A percentile compares a stretch with the other conserved stretches of the same genome.
Evolutionary conservation across 352 stramenopile genomes (phyloP).

Genomic region (Globisporangium middletonii): DNA sequence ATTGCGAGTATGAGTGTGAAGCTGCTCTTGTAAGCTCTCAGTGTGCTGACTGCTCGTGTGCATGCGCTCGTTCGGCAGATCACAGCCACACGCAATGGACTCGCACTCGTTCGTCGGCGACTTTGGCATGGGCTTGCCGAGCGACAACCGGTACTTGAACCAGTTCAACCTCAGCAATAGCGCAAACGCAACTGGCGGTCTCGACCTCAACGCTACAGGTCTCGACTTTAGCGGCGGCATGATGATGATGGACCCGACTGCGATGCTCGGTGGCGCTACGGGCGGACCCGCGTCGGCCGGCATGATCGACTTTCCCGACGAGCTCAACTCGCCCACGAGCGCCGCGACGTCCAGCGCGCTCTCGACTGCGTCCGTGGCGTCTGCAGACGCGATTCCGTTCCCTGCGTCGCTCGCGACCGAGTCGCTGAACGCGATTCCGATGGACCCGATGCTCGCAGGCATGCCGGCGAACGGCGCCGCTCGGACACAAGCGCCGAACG

Average conservation of each 20-base stretch:
- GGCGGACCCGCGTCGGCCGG: conserved; percentile 23
- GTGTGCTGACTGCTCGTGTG: background rate
- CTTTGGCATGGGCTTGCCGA: conserved; percentile 58
- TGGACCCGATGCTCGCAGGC: conserved; percentile 18
- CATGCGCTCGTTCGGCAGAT: background rate
- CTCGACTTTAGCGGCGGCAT: conserved; percentile 66
- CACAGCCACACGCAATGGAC: conserved; percentile 33
- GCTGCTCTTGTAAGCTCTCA: too few relatives aligned
- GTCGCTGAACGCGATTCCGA: conserved; percentile 25
- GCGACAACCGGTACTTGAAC: conserved; percentile 72
- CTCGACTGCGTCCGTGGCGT: conserved; percentile 24
- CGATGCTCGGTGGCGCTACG: conserved; percentile 24
- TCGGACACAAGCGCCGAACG: conserved; percentile 3
- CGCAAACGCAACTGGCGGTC: conserved; percentile 10
- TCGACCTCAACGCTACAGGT: conserved; percentile 34
- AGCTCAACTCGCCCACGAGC: conserved; percentile 73
- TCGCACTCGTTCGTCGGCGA: conserved; percentile 73
- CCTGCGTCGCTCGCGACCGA: conserved; percentile 65
- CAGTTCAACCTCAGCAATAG: conserved; percentile 52
- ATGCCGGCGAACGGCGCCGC: conserved; percentile 14
- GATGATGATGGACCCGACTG: conserved; percentile 60
- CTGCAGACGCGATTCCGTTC: conserved; percentile 66
- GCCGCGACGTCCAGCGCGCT: conserved; percentile 22
- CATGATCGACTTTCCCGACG: conserved; percentile 83
- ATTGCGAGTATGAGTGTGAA: too few relatives aligned